A percentile compares a stretch with the other conserved stretches of the same genome.
Evolutionary conservation across 345 rosid species (phyloP).

Genomic region (Cardamine chenopodiifolia): DNA sequence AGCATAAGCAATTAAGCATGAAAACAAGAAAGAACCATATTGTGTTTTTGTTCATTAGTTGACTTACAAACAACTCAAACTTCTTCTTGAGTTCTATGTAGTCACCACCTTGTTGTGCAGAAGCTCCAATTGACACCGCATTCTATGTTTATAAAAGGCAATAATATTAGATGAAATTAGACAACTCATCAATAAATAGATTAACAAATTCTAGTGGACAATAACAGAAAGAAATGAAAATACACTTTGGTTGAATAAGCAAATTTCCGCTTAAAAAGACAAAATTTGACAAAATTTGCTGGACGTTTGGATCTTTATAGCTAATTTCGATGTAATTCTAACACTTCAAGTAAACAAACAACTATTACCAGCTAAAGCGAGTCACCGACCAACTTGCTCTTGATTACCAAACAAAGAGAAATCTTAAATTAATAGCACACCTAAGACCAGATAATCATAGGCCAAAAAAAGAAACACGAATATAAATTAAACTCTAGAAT

Average conservation of each 20-base stretch:
- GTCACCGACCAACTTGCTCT: conserved; percentile 27
- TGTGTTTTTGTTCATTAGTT: not conserved
- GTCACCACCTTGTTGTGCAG: conserved; percentile 39
- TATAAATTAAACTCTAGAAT: conserved; percentile 13
- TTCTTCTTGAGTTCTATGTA: conserved; percentile 65
- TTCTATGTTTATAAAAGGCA: conserved; percentile 14
- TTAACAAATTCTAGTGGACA: not conserved
- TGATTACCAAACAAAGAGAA: conserved; percentile 29
- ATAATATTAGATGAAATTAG: conserved; percentile 1
- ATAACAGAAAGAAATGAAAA: not conserved
- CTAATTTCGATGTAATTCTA: not conserved
- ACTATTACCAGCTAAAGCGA: conserved; percentile 7
- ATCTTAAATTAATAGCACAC: conserved; percentile 17
- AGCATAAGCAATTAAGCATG: not conserved
- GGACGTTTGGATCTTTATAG: not conserved
- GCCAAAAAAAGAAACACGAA: conserved; percentile 31
- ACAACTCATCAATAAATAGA: conserved; percentile 1
- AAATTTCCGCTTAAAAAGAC: not conserved
- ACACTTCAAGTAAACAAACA: not conserved
- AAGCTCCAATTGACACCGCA: not conserved
- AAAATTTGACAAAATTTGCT: not conserved
- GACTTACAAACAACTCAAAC: conserved; percentile 68
- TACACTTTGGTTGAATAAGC: not conserved
- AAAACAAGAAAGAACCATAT: not conserved
- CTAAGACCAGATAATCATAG: conserved; percentile 14